Conservation (phyloP, 306 rosid genomes). For the Prinsepia uniflora region DNA sequence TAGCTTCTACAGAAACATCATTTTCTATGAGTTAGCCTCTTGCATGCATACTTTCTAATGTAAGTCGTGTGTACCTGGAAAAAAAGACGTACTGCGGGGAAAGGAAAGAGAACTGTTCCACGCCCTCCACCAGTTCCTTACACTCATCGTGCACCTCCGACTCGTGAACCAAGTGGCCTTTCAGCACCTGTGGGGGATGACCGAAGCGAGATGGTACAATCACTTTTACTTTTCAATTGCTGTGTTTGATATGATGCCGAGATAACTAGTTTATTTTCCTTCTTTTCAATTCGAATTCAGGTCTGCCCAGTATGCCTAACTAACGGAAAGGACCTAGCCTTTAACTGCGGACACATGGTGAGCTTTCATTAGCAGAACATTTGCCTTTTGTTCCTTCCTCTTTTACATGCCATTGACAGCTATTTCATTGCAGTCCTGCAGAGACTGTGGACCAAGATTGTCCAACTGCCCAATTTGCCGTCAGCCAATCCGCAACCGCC, state of each 20-base stretch:
- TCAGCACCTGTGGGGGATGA: constrained; percentile 38
- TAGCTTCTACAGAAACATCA: background rate
- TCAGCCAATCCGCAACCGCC: constrained; percentile 59
- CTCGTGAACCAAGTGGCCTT: constrained; percentile 26
- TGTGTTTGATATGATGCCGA: background rate
- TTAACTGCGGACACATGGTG: constrained; percentile 90
- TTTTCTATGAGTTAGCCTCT: background rate
- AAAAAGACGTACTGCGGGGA: constrained; percentile 54
- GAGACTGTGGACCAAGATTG: constrained; percentile 71
- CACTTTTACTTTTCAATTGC: background rate
- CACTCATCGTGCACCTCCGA: constrained; percentile 27
- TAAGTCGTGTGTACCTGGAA: constrained; percentile 12
- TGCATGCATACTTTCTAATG: constrained; percentile 11
- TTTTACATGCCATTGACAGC: background rate
- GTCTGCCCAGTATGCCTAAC: constrained; percentile 81
- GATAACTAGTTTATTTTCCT: constrained; percentile 9
- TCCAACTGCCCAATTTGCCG: constrained; percentile 74
- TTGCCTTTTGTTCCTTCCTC: background rate
- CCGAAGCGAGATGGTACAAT: constrained; percentile 46
- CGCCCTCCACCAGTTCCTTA: constrained; percentile 69
- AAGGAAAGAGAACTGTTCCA: constrained; percentile 50
- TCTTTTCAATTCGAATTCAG: constrained; percentile 33
- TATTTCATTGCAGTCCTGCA: constrained; percentile 54
- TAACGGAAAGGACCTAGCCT: constrained; percentile 66
- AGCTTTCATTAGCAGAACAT: constrained; percentile 24